A percentile compares a stretch with the other conserved stretches of the same genome.
Evolutionary conservation across 768 basidiomycete genomes (phyloP).

Genomic region (Paxillus involutus): DNA sequence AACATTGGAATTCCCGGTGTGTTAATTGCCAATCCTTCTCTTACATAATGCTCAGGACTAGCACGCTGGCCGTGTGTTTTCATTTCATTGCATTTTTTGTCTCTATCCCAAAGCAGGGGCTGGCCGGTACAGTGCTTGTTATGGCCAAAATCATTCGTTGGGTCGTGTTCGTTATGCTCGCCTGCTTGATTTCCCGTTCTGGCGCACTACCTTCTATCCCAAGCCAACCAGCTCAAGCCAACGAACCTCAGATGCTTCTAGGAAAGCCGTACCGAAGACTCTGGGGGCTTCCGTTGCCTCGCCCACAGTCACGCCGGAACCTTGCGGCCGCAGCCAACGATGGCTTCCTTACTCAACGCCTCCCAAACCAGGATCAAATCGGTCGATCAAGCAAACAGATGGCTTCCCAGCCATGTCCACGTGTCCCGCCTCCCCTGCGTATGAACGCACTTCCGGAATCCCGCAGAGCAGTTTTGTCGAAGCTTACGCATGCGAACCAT

Average conservation of each 20-base stretch:
- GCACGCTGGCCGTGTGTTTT: slow-evolving; percentile 15
- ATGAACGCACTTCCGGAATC: too few relatives aligned
- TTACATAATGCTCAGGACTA: neutral
- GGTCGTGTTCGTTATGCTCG: slow-evolving; percentile 1
- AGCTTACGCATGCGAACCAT: neutral
- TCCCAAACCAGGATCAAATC: neutral
- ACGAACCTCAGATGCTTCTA: slow-evolving; percentile 13
- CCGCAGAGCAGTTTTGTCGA: neutral
- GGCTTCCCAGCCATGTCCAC: neutral
- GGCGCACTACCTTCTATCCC: slow-evolving; percentile 3
- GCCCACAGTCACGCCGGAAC: neutral
- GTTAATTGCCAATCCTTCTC: too few relatives aligned
- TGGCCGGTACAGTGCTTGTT: neutral
- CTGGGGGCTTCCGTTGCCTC: neutral
- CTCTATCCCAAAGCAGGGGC: neutral
- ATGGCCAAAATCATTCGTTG: slow-evolving; percentile 1
- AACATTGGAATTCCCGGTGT: too few relatives aligned
- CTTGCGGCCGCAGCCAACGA: neutral
- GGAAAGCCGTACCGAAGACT: slow-evolving; percentile 12
- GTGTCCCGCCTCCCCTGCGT: neutral
- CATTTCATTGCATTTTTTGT: neutral
- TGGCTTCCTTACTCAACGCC: neutral
- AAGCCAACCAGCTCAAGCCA: neutral
- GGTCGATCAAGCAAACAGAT: neutral
- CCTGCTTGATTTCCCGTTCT: slow-evolving; percentile 9